Conservation (phyloP, 2,329 filamentous ascomycete species). For the Monilinia polystroma region DNA sequence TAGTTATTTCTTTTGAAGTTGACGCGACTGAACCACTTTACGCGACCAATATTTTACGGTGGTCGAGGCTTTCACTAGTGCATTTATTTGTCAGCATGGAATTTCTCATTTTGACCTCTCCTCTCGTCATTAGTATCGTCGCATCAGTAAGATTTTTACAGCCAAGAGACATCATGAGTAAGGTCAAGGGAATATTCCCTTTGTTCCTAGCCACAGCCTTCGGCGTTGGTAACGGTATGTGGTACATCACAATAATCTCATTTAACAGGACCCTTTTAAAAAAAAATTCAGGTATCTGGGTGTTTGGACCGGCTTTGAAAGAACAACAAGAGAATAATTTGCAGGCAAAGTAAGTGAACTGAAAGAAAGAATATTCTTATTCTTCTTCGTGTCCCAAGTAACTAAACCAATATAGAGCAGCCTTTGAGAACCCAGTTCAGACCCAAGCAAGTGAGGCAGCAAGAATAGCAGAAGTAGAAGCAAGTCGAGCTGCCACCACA, state of each 20-base stretch:
- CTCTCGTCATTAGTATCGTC: not conserved
- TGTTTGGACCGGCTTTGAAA: constrained; percentile 39
- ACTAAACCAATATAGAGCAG: constrained; percentile 29
- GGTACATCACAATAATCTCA: not conserved
- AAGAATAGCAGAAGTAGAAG: constrained; percentile 29
- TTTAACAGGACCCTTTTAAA: not conserved
- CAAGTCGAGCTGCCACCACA: constrained; percentile 30
- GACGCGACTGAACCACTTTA: constrained; percentile 23
- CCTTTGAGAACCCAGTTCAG: constrained; percentile 23
- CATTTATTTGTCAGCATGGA: constrained; percentile 1
- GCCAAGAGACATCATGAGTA: constrained; percentile 33
- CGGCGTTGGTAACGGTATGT: constrained; percentile 39
- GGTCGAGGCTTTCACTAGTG: not conserved
- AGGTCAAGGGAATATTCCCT: constrained; percentile 34
- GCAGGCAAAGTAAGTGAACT: constrained; percentile 27
- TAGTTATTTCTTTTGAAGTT: constrained; percentile 17
- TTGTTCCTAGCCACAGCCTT: constrained; percentile 36
- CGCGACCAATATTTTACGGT: constrained; percentile 21
- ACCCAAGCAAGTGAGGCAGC: constrained; percentile 24
- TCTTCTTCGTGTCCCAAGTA: not conserved
- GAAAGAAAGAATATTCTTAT: not conserved
- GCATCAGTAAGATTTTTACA: constrained; percentile 1
- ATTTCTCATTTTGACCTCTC: not conserved
- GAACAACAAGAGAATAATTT: constrained; percentile 32
- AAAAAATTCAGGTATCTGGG: constrained; percentile 32